Percentiles rank a stretch among this genome's conserved stretches.
These are phyloP conservation scores for Eremothecium gossypii DNA, from an alignment of 1,139 yeast species.

Conservation along the genomic window DNA sequence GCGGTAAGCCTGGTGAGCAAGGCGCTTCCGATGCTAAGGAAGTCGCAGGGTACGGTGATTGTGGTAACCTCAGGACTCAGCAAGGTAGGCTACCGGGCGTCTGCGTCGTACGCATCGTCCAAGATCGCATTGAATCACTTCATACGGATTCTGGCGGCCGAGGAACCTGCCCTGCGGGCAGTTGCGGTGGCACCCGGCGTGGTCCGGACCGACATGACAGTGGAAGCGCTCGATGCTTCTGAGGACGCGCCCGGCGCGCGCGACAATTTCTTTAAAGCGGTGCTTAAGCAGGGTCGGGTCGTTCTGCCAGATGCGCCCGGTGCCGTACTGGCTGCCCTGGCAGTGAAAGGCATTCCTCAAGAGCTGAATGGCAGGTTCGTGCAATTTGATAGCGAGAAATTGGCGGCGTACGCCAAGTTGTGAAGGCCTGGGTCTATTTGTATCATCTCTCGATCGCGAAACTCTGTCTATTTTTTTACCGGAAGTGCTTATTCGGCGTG, in stretches of 20 bases:
- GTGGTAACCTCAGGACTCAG: conserved; percentile 82
- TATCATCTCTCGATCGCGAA: too few species aligned
- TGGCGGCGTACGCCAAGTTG: too few species aligned
- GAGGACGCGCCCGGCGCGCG: conserved; percentile 27
- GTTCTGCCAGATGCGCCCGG: conserved; percentile 70
- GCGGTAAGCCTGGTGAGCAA: conserved; percentile 47
- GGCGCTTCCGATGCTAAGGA: conserved; percentile 20
- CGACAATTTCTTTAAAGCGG: too few species aligned
- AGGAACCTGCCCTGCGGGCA: conserved; percentile 47
- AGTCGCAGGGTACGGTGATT: conserved; percentile 36
- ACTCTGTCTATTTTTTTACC: too few species aligned
- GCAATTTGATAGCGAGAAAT: conserved; percentile 43
- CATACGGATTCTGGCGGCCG: conserved; percentile 56
- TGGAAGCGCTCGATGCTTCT: conserved; percentile 49
- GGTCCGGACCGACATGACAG: conserved; percentile 73
- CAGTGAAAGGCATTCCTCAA: conserved; percentile 44
- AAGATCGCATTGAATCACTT: conserved; percentile 84
- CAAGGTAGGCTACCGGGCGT: background rate
- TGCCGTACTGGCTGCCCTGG: conserved; percentile 54
- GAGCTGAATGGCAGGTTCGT: conserved; percentile 55
- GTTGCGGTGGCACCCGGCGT: conserved; percentile 87
- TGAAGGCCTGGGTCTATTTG: too few species aligned
- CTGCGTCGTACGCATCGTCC: conserved; percentile 87
- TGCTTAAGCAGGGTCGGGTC: conserved; percentile 43
- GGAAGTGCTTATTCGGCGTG: too few species aligned